These are phyloP conservation scores for Fusarium praegraminearum DNA, from an alignment of 2,329 filamentous ascomycete genomes.

Conservation along the genomic window DNA sequence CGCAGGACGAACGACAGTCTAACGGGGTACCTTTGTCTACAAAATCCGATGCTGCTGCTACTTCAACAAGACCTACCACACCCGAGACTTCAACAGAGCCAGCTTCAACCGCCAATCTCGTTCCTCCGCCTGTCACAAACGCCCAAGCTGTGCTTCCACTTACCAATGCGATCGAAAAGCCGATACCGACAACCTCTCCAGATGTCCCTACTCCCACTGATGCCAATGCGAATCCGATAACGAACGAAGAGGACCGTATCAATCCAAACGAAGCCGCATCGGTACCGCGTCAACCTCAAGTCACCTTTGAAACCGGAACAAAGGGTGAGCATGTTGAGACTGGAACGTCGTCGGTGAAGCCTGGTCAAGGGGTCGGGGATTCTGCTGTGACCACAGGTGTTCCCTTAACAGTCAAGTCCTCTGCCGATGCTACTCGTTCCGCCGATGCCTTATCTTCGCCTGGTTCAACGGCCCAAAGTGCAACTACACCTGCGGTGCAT, in stretches of 20 bases:
- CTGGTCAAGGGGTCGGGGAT: slow-evolving; percentile 11
- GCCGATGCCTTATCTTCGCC: slow-evolving; percentile 66
- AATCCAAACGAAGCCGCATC: not conserved
- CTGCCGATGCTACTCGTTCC: slow-evolving; percentile 53
- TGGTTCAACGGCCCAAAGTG: slow-evolving; percentile 78
- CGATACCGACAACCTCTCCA: slow-evolving; percentile 12
- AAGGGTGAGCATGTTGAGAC: slow-evolving; percentile 42
- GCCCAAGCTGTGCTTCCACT: slow-evolving; percentile 2
- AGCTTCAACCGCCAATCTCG: not conserved
- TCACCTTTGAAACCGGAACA: slow-evolving; percentile 51
- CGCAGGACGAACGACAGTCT: slow-evolving; percentile 25
- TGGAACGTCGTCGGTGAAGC: slow-evolving; percentile 15
- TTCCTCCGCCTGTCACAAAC: not conserved
- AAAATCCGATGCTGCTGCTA: slow-evolving; percentile 26
- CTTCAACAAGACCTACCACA: slow-evolving; percentile 22
- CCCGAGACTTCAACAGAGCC: slow-evolving; percentile 30
- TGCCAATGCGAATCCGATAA: slow-evolving; percentile 2
- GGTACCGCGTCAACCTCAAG: slow-evolving; percentile 45
- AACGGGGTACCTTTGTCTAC: slow-evolving; percentile 23
- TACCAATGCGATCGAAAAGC: slow-evolving; percentile 28
- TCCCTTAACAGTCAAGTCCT: slow-evolving; percentile 50
- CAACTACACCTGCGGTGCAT: slow-evolving; percentile 76
- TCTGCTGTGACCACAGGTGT: slow-evolving; percentile 8
- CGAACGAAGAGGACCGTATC: not conserved
- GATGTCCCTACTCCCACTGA: slow-evolving; percentile 18